phyloP scores from a whole-genome alignment of 345 rosid species.

The Ailanthus altissimus region DNA sequence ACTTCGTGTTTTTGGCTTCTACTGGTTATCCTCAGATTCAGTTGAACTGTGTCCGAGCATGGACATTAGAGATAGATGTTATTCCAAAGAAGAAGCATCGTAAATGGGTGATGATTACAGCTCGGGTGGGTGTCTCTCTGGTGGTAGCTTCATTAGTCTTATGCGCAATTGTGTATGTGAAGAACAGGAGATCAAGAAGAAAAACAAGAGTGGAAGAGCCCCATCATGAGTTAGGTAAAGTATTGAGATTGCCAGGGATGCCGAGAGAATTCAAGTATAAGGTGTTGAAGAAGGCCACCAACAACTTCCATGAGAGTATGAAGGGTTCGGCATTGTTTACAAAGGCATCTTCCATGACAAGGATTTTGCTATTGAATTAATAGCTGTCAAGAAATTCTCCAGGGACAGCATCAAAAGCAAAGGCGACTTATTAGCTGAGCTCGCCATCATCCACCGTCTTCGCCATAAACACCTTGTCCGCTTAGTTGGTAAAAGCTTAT shows the following conservation, averaged over 20 bases:
- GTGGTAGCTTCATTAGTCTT: neutral
- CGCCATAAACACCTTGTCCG: slow-evolving; percentile 52
- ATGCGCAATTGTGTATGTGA: neutral
- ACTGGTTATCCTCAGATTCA: slow-evolving; percentile 39
- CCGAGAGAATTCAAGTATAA: slow-evolving; percentile 41
- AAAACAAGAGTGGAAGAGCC: neutral
- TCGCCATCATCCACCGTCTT: slow-evolving; percentile 51
- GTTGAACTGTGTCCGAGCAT: slow-evolving; percentile 43
- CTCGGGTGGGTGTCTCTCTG: slow-evolving; percentile 24
- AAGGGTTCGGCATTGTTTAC: slow-evolving; percentile 53
- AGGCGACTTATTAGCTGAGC: slow-evolving; percentile 53
- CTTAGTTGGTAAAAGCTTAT: slow-evolving; percentile 37
- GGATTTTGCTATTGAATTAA: slow-evolving; percentile 6
- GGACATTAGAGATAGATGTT: slow-evolving; percentile 37
- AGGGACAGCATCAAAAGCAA: slow-evolving; percentile 49
- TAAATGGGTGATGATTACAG: slow-evolving; percentile 22
- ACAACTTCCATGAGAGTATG: slow-evolving; percentile 37
- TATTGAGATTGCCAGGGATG: slow-evolving; percentile 45
- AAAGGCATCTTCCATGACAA: slow-evolving; percentile 32
- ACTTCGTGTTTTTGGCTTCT: slow-evolving; percentile 52
- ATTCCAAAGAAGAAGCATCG: neutral
- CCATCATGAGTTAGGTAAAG: slow-evolving; percentile 14
- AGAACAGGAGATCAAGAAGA: slow-evolving; percentile 20
- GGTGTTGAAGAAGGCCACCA: slow-evolving; percentile 45
- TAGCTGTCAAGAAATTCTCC: slow-evolving; percentile 56